A percentile compares a stretch with the other conserved stretches of the same genome.
Evolutionary conservation across 352 stramenopile species (phyloP).

Genomic region (Globisporangium paroecandrum): DNA sequence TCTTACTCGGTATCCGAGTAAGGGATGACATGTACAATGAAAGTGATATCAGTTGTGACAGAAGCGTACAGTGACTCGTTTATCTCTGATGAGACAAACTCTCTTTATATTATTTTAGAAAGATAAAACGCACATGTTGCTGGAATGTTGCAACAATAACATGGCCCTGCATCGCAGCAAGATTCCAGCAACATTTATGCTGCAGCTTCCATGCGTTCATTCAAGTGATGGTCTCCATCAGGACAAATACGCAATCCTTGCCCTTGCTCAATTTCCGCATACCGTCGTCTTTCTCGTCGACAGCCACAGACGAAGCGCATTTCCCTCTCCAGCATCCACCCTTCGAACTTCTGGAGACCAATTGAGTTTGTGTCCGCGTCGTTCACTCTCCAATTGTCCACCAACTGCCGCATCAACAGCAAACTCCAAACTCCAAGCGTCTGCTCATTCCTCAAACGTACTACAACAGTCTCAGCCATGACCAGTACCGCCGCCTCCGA

Average conservation of each 20-base stretch:
- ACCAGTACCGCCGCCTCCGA: not conserved
- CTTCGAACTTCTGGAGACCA: no score
- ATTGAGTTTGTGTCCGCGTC: not conserved
- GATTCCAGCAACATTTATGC: no score
- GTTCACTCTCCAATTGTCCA: not conserved
- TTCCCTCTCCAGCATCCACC: not conserved
- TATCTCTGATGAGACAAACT: not conserved
- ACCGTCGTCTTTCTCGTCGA: not conserved
- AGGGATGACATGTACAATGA: not conserved
- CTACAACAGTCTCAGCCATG: not conserved
- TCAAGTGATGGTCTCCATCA: not conserved
- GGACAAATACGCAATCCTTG: conserved; percentile 1
- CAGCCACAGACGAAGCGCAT: not conserved
- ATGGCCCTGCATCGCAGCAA: no score
- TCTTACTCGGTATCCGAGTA: not conserved
- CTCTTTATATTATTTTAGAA: not conserved
- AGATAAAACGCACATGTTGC: no score
- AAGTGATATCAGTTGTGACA: not conserved
- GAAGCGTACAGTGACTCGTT: not conserved
- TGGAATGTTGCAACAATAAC: no score
- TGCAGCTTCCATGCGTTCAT: no score
- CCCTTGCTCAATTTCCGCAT: not conserved
- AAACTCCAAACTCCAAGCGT: not conserved
- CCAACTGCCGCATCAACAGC: not conserved
- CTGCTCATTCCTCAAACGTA: not conserved